phyloP scores from a whole-genome alignment of 192 early-diverging fungal species.

The Dimargaris xerosporica region DNA sequence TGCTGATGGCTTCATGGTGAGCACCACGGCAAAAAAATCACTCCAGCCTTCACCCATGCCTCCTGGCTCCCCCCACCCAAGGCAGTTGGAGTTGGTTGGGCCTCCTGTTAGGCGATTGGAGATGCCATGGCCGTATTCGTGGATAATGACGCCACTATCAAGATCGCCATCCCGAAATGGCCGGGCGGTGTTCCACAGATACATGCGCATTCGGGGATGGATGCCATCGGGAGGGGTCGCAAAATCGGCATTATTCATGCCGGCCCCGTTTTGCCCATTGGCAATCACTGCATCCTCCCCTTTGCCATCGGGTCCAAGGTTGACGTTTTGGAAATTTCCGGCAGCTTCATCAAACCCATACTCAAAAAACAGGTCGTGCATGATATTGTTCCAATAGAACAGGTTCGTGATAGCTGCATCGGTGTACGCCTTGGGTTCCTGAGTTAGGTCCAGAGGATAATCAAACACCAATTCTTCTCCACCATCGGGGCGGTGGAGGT shows the following conservation, averaged over 20 bases:
- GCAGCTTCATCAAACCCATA: constrained; percentile 85
- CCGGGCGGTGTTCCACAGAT: constrained; percentile 23
- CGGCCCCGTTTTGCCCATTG: constrained; percentile 57
- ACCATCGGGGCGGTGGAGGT: constrained; percentile 63
- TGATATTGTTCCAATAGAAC: constrained; percentile 84
- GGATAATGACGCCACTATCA: constrained; percentile 37
- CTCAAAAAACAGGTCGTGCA: constrained; percentile 78
- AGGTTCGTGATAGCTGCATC: constrained; percentile 72
- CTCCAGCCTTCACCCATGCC: constrained; percentile 56
- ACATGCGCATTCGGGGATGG: constrained; percentile 34
- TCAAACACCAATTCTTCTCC: constrained; percentile 44
- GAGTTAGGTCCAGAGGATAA: constrained; percentile 46
- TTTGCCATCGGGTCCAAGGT: constrained; percentile 60
- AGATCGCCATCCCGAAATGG: constrained; percentile 40
- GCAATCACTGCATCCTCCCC: constrained; percentile 79
- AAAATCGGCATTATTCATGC: constrained; percentile 43
- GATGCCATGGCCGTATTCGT: constrained; percentile 49
- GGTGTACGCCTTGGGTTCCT: constrained; percentile 50
- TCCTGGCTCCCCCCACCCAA: constrained; percentile 31
- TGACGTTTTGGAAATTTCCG: constrained; percentile 91
- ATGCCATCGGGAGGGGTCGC: constrained; percentile 38
- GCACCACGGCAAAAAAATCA: constrained; percentile 30
- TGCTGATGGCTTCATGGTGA: constrained; percentile 16
- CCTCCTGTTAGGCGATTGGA: constrained; percentile 50
- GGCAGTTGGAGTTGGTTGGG: constrained; percentile 39